These are phyloP conservation scores for Nigrograna mackinnonii DNA, from an alignment of 2,329 filamentous ascomycete species.

Conservation along the genomic window DNA sequence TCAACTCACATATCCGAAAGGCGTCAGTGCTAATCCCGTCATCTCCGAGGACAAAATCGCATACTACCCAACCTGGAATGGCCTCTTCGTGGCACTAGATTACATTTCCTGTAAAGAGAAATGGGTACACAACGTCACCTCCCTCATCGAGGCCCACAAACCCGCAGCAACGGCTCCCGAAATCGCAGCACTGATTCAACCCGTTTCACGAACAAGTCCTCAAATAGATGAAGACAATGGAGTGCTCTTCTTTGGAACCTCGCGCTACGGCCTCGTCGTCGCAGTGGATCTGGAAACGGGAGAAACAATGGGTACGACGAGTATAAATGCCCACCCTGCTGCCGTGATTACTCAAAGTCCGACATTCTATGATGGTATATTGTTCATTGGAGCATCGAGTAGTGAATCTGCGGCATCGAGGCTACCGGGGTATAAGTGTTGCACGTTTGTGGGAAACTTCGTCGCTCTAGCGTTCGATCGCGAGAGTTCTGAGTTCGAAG, in stretches of 20 bases:
- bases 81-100: slow-evolving; percentile 34
- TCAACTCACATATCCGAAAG: slow-evolving; percentile 6
- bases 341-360: slow-evolving; percentile 30
- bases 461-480: slow-evolving; percentile 17
- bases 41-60: slow-evolving; percentile 14
- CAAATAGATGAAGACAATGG: slow-evolving; percentile 16
- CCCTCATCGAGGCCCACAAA: slow-evolving; percentile 18
- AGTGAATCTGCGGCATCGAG: slow-evolving; percentile 18
- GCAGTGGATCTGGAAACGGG: slow-evolving; percentile 24
- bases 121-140: slow-evolving; percentile 34
- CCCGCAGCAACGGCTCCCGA: slow-evolving; percentile 9
- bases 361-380: slow-evolving; percentile 26
- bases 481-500: slow-evolving; percentile 10
- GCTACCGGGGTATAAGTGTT: slow-evolving; percentile 26
- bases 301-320: slow-evolving; percentile 15
- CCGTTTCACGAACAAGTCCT: slow-evolving; percentile 14
- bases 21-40: slow-evolving; percentile 13
- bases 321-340: slow-evolving; percentile 25
- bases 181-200: too few relatives aligned
- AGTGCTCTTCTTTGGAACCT: slow-evolving; percentile 34
- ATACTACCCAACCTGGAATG: slow-evolving; percentile 38
- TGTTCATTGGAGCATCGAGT: slow-evolving; percentile 34
- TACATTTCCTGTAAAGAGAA: slow-evolving; percentile 25
- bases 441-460: slow-evolving; percentile 28
- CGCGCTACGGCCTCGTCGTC: slow-evolving; percentile 26